phyloP scores from a whole-genome alignment of 306 rosid genomes.

The Chamaecrista fasciculata region DNA sequence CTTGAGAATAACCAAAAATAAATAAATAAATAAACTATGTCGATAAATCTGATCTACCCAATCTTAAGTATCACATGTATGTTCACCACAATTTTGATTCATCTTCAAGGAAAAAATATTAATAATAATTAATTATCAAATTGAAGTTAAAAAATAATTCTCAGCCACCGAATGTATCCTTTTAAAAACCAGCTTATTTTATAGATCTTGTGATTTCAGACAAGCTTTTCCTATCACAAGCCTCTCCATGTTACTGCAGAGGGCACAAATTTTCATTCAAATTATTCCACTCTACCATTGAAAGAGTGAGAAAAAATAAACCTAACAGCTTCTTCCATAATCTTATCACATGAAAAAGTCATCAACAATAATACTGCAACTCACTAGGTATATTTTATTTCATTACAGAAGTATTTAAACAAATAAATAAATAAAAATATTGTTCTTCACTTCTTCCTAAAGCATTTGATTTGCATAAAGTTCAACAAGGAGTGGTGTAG shows the following conservation, averaged over 20 bases:
- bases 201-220: background rate
- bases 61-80: background rate
- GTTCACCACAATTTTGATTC: background rate
- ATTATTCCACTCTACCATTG: background rate
- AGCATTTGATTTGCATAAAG: background rate
- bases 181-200: background rate
- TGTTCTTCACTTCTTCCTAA: background rate
- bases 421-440: background rate
- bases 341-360: background rate
- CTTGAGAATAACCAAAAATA: background rate
- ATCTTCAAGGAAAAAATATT: background rate
- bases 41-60: background rate
- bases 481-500: background rate
- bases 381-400: background rate
- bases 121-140: background rate
- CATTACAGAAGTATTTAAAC: background rate
- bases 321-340: background rate
- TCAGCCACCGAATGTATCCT: background rate
- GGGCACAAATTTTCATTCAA: slow-evolving; percentile 7
- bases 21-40: background rate
- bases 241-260: background rate
- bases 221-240: background rate
- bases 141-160: background rate
- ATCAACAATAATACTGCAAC: background rate
- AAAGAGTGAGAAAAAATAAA: background rate